Base-by-base conservation (phyloP, 2,329 filamentous ascomycete genomes). In the Penicillium sp. region DNA sequence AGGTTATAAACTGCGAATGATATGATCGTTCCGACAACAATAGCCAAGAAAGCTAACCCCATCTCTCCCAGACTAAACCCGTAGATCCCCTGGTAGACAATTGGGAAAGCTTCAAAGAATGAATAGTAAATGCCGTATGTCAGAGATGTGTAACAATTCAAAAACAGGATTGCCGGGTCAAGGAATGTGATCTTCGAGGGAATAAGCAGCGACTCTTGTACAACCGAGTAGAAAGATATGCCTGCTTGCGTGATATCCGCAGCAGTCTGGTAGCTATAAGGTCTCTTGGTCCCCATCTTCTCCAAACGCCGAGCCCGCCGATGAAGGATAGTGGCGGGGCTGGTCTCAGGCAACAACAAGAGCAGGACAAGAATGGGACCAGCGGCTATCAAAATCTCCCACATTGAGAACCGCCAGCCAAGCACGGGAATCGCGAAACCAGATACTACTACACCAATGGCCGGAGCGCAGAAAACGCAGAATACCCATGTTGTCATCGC, bases 91-190 rank as follows among this genome's bases (percentile, higher is more conserved):
- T 78, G 77, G 65, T 84, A 88, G 46, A 87, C 83, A 25, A 86
- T 73, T 4, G 85, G 84, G 68, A 88, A 87, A n/a, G 81, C 81
- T 63, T 87, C 85, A 65, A 88, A 88, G 69, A 81, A 87, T 16
- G 74, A 74, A 58, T 81, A 81, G 53, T 72, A 73, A 16, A 74
- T 72, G 25, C 63, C 71, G 52, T 74, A 88, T 60, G 83, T 79
- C 60, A 87, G 78, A 51, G 80, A 80, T 3, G 80, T 83, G 70
- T 87, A 88, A 37, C 85, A 53, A 63, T 84, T 82, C 1, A 83
- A 79, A 69, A 87, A 86, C 6, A 82, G 67, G 2, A 88, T 79
- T 12, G 84, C 81, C 0, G 85, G 85, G 54, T 86, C 84, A 65
- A 83, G 81, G 65, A 85, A 58, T 7, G 79, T 84, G 62, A 87